Evolutionary conservation across 371 early-diverging fungal genomes (phyloP), one percentile per base, ranked within the genome.

Genomic region (Apophysomyces ossiformis): DNA sequence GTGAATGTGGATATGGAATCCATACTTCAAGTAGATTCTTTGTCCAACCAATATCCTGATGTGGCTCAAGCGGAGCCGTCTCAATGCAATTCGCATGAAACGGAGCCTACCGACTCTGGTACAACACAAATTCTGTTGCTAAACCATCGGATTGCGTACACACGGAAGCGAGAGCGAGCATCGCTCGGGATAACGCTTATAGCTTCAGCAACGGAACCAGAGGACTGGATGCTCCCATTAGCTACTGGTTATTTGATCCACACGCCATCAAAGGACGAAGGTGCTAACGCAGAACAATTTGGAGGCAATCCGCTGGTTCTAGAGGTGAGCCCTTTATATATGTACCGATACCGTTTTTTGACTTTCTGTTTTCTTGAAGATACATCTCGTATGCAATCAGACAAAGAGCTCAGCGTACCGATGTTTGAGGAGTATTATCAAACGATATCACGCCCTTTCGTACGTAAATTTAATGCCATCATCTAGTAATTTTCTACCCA

Each of bases 201-300:
- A 54, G 64, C 66, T 46, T 60, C 67, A 7, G 57, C 71, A 57
- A 67, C 70, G n/a, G 70, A 71, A 58, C 37, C 60, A 54, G 68
- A 66, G 47, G 76, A 78, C 50, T 84, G 85, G 79, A 84, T 88
- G 72, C 69, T 88, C 44, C 88, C 88, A 18, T 73, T 88, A 57
- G 81, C 88, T 4, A 86, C 78, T 45, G 88, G 86, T 4, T 88
- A 88, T 61, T 63, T 86, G 73, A 80, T 84, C n/a, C 83, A 84
- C 15, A 61, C 70, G 32, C 68, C 74, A 1, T 65, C 68, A 37
- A 73, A 77, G 56, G 78, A 73, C 57, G 68, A 73, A 47, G 71
- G 79, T 35, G 74, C 81, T 18, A 73, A 73, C 46, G 73, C 72
- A 15, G 86, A 82, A 58, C 74, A 78, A 43, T 84, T 81, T 18